Evolutionary conservation across 177 flowering plant genomes (phyloP).

Genomic region (Vitis hybrid): DNA sequence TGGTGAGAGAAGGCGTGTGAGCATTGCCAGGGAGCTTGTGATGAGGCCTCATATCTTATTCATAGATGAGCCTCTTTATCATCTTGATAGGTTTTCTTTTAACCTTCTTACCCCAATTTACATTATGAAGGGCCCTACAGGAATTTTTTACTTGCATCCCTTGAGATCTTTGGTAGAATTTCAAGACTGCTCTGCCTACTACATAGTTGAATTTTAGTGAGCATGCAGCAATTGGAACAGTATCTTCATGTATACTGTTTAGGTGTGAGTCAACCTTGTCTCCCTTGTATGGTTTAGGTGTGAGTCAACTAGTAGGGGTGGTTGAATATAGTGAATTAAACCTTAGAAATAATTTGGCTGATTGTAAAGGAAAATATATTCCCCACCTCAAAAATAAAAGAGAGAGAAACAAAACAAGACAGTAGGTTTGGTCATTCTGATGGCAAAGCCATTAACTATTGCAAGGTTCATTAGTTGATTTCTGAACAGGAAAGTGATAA

Average conservation of each 20-base stretch:
- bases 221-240: neutral
- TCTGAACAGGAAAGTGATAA: too few species aligned
- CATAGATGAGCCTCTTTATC: conserved; percentile 98
- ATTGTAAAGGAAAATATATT: too few species aligned
- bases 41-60: conserved; percentile 92
- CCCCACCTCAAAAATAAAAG: too few species aligned
- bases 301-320: neutral
- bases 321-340: neutral
- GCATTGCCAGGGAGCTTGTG: conserved; percentile 97
- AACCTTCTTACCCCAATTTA: neutral
- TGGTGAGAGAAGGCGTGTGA: conserved; percentile 94
- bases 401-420: too few species aligned
- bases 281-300: neutral
- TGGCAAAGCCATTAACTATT: too few species aligned
- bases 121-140: neutral
- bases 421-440: too few species aligned
- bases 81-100: conserved; percentile 80
- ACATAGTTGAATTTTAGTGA: neutral
- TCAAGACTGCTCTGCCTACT: neutral
- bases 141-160: neutral
- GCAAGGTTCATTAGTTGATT: too few species aligned
- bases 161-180: neutral
- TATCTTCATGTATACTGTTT: neutral
- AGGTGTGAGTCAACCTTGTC: neutral
- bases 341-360: neutral